phyloP scores from a whole-genome alignment of 2,329 filamentous ascomycete genomes.

The Didymosphaeria variabile region DNA sequence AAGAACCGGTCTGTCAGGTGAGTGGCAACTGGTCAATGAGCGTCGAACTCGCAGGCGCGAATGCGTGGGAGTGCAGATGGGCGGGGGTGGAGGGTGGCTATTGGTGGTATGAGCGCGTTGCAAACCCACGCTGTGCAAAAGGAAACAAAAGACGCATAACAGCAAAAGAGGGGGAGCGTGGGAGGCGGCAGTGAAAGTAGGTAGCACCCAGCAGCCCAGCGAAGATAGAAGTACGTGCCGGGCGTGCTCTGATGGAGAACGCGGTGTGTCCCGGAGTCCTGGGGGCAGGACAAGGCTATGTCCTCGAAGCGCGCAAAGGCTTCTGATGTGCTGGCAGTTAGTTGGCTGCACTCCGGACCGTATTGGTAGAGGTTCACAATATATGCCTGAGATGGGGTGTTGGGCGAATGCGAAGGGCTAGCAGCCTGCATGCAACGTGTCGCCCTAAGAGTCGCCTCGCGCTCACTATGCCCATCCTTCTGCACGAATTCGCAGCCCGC shows the following conservation, averaged over 20 bases:
- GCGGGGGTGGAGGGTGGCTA: conserved; percentile 27
- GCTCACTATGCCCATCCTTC: conserved; percentile 33
- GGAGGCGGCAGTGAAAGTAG: conserved; percentile 34
- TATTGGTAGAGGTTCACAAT: conserved; percentile 50
- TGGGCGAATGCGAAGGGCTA: conserved; percentile 52
- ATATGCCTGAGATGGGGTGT: conserved; percentile 47
- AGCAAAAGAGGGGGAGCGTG: conserved; percentile 36
- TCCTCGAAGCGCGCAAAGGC: conserved; percentile 40
- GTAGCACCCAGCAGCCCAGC: conserved; percentile 38
- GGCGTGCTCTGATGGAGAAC: conserved; percentile 29
- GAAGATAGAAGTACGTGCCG: conserved; percentile 46
- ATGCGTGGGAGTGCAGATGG: conserved; percentile 26
- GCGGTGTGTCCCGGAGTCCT: conserved; percentile 28
- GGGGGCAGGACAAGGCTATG: conserved; percentile 42
- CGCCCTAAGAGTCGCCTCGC: conserved; percentile 47
- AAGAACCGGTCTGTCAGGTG: conserved; percentile 32
- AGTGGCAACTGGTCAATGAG: conserved; percentile 34
- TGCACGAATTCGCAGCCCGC: conserved; percentile 47
- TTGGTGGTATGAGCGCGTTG: conserved; percentile 27
- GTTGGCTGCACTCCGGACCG: conserved; percentile 47
- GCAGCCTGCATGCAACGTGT: conserved; percentile 50
- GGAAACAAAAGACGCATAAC: conserved; percentile 43
- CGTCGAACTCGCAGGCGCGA: conserved; percentile 27
- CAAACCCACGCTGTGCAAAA: conserved; percentile 31
- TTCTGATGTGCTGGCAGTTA: conserved; percentile 53